phyloP scores from a whole-genome alignment of 306 rosid species.

The Cicer pinnatifidum region DNA sequence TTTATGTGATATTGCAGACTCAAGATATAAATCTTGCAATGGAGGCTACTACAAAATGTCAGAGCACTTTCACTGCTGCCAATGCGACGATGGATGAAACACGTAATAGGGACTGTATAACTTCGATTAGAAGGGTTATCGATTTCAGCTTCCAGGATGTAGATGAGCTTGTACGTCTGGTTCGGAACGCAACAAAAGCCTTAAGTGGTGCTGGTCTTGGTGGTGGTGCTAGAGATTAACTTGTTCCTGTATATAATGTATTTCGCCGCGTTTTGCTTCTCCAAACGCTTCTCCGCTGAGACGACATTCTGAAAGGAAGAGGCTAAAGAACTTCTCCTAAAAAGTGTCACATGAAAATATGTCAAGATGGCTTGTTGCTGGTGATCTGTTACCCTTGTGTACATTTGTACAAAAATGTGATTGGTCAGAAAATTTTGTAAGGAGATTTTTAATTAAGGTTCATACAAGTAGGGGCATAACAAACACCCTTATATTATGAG shows the following conservation, averaged over 20 bases:
- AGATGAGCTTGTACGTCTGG: constrained; percentile 66
- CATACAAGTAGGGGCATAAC: constrained; percentile 56
- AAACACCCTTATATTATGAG: constrained; percentile 55
- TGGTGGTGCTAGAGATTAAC: constrained; percentile 68
- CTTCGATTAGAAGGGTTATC: constrained; percentile 64
- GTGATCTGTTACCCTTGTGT: constrained; percentile 56
- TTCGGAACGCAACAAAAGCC: constrained; percentile 60
- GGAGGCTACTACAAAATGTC: constrained; percentile 77
- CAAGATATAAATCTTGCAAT: constrained; percentile 65
- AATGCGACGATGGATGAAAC: constrained; percentile 54
- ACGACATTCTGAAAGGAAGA: constrained; percentile 51
- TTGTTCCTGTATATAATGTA: constrained; percentile 61
- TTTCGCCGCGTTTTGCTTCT: constrained; percentile 30
- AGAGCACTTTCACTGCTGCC: constrained; percentile 57
- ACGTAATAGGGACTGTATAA: constrained; percentile 54
- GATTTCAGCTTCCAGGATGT: constrained; percentile 89
- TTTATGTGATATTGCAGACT: constrained; percentile 57
- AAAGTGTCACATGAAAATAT: constrained; percentile 51
- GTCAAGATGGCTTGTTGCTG: constrained; percentile 47
- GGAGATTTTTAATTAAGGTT: constrained; percentile 49
- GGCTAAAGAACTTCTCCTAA: constrained; percentile 45
- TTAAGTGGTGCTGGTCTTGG: constrained; percentile 63
- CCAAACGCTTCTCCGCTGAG: constrained; percentile 36
- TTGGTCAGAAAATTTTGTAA: constrained; percentile 67
- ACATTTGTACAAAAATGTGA: constrained; percentile 85